These are phyloP conservation scores for Capsicum baccatum DNA, from an alignment of 257 asterid species.

Conservation along the genomic window DNA sequence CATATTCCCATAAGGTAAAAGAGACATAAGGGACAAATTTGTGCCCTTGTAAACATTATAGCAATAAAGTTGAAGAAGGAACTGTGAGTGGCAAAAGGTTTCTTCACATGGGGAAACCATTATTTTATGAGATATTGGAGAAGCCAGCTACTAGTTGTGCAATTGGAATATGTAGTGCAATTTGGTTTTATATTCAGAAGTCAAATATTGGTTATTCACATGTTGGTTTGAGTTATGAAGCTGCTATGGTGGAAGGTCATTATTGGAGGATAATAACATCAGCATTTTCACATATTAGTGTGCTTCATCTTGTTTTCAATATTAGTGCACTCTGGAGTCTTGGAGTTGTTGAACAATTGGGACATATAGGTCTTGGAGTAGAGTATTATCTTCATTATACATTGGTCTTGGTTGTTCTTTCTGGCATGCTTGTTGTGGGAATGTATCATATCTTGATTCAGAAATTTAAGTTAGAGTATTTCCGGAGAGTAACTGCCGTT, in stretches of 20 bases:
- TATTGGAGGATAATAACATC: conserved; percentile 93
- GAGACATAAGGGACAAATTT: too few relatives aligned
- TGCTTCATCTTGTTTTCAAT: conserved; percentile 88
- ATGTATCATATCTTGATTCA: conserved; percentile 80
- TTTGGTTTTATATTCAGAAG: conserved; percentile 91
- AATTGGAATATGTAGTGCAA: conserved; percentile 74
- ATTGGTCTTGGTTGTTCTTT: conserved; percentile 68
- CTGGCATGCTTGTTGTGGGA: conserved; percentile 82
- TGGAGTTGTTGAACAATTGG: conserved; percentile 75
- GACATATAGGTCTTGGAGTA: conserved; percentile 73
- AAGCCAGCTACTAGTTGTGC: conserved; percentile 93
- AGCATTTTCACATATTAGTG: conserved; percentile 90
- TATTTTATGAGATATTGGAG: conserved; percentile 77
- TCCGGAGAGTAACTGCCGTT: conserved; percentile 90
- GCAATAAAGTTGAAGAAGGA: background rate
- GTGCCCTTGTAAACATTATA: background rate
- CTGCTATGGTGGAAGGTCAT: conserved; percentile 83
- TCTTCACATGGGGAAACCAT: conserved; percentile 83
- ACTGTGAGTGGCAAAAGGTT: conserved; percentile 22
- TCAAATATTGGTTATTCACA: conserved; percentile 82
- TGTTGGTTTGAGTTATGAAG: conserved; percentile 87
- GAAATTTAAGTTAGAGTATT: conserved; percentile 77
- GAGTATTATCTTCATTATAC: conserved; percentile 86
- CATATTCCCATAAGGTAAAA: background rate
- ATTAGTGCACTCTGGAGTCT: conserved; percentile 98